These are phyloP conservation scores for Emericellopsis terricola DNA, from an alignment of 495 filamentous ascomycete genomes.

Conservation along the genomic window DNA sequence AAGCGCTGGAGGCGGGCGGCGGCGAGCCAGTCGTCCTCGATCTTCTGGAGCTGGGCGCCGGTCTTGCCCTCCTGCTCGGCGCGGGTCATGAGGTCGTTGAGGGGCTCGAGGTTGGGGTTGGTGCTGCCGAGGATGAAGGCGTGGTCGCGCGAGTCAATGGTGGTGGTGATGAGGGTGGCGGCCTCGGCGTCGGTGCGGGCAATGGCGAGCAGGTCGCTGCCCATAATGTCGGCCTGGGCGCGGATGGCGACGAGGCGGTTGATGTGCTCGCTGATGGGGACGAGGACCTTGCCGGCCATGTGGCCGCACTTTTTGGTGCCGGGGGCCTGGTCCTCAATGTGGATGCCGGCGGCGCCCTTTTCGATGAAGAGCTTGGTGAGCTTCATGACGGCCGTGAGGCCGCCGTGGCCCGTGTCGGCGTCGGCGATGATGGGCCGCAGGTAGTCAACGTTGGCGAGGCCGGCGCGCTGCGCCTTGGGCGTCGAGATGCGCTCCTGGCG, in stretches of 20 bases:
- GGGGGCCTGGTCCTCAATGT: constrained; percentile 96
- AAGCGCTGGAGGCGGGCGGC: constrained; percentile 85
- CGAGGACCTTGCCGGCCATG: constrained; percentile 97
- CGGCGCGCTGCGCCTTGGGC: constrained; percentile 52
- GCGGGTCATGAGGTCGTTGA: constrained; percentile 78
- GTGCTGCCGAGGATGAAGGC: constrained; percentile 81
- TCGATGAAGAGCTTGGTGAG: constrained; percentile 95
- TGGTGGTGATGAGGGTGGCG: constrained; percentile 89
- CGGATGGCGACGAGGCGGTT: constrained; percentile 94
- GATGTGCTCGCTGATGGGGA: constrained; percentile 95
- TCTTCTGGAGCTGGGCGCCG: constrained; percentile 68
- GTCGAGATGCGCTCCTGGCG: constrained; percentile 79
- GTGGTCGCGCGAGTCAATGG: constrained; percentile 89
- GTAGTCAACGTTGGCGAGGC: constrained; percentile 75
- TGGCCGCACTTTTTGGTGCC: constrained; percentile 99
- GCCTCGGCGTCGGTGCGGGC: constrained; percentile 96
- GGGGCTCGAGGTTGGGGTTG: constrained; percentile 65
- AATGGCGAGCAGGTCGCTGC: constrained; percentile 70
- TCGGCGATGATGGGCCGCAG: constrained; percentile 92
- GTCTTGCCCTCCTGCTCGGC: constrained; percentile 71
- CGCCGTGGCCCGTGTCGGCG: constrained; percentile 93
- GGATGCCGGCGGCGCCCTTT: constrained; percentile 91
- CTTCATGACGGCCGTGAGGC: constrained; percentile 96
- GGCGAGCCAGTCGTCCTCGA: constrained; percentile 74
- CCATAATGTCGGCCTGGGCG: constrained; percentile 98